A percentile compares a stretch with the other conserved stretches of the same genome.
Conservation (phyloP, 768 basidiomycete genomes). For the Amanita exitialis region DNA sequence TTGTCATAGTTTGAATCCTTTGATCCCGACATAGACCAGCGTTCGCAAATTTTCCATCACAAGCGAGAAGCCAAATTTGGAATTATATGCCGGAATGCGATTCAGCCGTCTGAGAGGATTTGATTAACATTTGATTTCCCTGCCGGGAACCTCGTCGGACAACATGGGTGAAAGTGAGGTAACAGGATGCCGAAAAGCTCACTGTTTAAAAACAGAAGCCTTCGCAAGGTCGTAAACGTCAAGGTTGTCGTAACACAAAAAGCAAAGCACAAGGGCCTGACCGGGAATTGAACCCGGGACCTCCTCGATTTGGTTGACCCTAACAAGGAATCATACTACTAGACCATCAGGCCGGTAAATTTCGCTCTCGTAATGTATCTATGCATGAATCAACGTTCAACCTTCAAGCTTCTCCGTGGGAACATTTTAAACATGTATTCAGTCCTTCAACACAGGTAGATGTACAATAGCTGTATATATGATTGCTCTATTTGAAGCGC, state of each 20-base stretch:
- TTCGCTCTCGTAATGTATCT: not conserved
- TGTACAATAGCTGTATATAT: not conserved
- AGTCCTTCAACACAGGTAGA: not conserved
- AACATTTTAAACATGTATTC: not conserved
- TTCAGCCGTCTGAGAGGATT: not conserved
- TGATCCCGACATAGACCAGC: not conserved
- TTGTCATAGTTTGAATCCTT: not conserved
- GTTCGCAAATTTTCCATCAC: not conserved
- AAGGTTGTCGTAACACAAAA: not conserved
- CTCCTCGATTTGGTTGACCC: conserved; percentile 51
- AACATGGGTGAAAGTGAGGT: not conserved
- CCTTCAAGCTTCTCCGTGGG: not conserved
- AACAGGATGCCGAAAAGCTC: not conserved
- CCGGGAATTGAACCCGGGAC: conserved; percentile 87
- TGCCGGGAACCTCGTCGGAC: not conserved
- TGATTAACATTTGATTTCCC: conserved; percentile 7
- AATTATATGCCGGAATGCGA: not conserved
- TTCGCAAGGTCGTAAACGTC: not conserved
- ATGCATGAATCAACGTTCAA: not conserved
- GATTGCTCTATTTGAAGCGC: not conserved
- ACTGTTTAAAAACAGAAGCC: not conserved
- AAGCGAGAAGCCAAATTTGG: conserved; percentile 1
- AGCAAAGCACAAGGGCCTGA: conserved; percentile 38
- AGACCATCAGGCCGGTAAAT: conserved; percentile 36
- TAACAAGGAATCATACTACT: conserved; percentile 59